Conservation (phyloP, 257 asterid genomes). For the Petunia secreta region DNA sequence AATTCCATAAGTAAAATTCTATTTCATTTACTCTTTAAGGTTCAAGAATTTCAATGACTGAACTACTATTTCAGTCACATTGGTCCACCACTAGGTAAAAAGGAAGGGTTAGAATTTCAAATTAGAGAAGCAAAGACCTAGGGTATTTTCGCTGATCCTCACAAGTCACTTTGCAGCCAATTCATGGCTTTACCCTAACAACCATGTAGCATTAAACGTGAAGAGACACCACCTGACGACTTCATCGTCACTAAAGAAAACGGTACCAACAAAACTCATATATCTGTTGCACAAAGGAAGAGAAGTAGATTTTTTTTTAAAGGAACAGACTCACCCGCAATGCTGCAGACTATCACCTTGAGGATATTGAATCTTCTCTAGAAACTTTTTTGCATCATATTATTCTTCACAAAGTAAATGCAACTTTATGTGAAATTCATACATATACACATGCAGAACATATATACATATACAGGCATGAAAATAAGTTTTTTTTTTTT, state of each 20-base stretch:
- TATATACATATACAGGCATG: neutral
- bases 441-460: neutral
- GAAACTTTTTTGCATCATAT: neutral
- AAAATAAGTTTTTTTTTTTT: neutral
- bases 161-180: neutral
- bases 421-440: neutral
- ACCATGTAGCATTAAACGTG: neutral
- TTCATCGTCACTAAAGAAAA: neutral
- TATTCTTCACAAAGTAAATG: constrained; percentile 12
- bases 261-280: neutral
- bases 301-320: neutral
- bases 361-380: constrained; percentile 7
- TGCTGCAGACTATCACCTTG: neutral
- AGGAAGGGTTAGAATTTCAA: neutral
- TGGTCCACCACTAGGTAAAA: neutral
- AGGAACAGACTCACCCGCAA: neutral
- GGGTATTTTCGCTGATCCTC: neutral
- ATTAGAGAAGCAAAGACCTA: constrained; percentile 1
- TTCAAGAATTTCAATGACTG: neutral
- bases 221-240: neutral
- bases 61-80: neutral
- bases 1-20: neutral
- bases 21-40: neutral
- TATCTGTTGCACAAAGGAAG: constrained; percentile 1
- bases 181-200: neutral